These are phyloP conservation scores for Populus davidiana DNA, from an alignment of 345 rosid species.

Conservation along the genomic window DNA sequence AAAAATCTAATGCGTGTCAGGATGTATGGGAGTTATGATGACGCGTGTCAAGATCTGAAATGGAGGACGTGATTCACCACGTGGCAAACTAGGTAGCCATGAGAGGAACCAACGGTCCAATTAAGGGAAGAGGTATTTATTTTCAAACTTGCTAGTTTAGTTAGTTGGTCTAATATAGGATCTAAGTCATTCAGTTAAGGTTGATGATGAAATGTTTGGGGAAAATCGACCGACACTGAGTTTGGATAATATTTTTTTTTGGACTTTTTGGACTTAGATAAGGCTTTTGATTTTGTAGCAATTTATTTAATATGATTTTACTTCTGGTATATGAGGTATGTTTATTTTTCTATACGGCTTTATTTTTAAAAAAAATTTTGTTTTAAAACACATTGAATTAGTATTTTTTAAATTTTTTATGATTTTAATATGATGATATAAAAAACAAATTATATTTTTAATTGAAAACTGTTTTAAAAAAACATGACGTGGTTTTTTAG, in stretches of 20 bases:
- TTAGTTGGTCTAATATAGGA: neutral
- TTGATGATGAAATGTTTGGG: neutral
- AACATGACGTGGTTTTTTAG: too few relatives aligned
- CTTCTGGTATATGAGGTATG: too few relatives aligned
- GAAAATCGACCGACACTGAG: constrained; percentile 3
- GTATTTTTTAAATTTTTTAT: too few relatives aligned
- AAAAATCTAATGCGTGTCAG: constrained; percentile 1
- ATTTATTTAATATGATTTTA: neutral
- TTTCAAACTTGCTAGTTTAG: neutral
- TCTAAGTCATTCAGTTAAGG: neutral
- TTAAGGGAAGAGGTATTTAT: neutral
- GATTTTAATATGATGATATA: too few relatives aligned
- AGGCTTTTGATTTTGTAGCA: neutral
- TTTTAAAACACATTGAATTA: too few relatives aligned
- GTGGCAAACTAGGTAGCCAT: neutral
- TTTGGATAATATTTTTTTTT: too few relatives aligned
- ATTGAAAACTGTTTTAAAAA: too few relatives aligned
- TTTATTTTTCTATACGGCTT: fast-evolving
- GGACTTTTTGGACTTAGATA: neutral
- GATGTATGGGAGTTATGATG: neutral
- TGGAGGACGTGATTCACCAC: neutral
- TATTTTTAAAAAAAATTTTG: too few relatives aligned
- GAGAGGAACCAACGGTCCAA: neutral
- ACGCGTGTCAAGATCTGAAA: neutral
- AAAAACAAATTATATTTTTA: too few relatives aligned